Evolutionary conservation across 176 grass and related monocot species (phyloP).

Genomic region (Avena insularis): DNA sequence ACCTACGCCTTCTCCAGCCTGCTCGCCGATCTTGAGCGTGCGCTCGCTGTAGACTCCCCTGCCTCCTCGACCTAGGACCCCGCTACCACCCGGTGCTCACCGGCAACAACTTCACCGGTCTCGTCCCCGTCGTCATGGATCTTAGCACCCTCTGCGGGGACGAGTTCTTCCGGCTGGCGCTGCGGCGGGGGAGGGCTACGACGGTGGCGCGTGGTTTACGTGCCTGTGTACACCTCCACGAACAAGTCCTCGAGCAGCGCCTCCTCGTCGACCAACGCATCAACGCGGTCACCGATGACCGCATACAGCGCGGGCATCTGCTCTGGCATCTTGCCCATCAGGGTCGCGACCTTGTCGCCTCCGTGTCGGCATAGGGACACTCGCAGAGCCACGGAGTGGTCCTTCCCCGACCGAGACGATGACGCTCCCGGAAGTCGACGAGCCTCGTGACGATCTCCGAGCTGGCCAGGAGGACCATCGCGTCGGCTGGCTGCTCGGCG

Average conservation of each 20-base stretch:
- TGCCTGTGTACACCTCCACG: slow-evolving; percentile 71
- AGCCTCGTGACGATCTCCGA: slow-evolving; percentile 47
- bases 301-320: slow-evolving; percentile 74
- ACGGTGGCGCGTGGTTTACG: too few relatives aligned
- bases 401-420: slow-evolving; percentile 54
- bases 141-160: too few relatives aligned
- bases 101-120: too few relatives aligned
- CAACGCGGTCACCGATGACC: slow-evolving; percentile 52
- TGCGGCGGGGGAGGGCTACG: too few relatives aligned
- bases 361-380: slow-evolving; percentile 50
- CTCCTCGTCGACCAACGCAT: slow-evolving; percentile 62
- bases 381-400: slow-evolving; percentile 63
- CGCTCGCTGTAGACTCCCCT: too few relatives aligned
- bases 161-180: too few relatives aligned
- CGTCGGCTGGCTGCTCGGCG: slow-evolving; percentile 51
- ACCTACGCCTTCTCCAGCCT: too few relatives aligned
- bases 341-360: slow-evolving; percentile 36
- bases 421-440: slow-evolving; percentile 54
- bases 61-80: too few relatives aligned
- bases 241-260: slow-evolving; percentile 67
- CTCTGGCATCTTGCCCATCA: slow-evolving; percentile 62
- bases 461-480: slow-evolving; percentile 50
- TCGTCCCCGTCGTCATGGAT: too few relatives aligned
- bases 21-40: too few relatives aligned
- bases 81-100: too few relatives aligned